phyloP scores from a whole-genome alignment of 176 grass and related monocot species.

The Carex cristatella region DNA sequence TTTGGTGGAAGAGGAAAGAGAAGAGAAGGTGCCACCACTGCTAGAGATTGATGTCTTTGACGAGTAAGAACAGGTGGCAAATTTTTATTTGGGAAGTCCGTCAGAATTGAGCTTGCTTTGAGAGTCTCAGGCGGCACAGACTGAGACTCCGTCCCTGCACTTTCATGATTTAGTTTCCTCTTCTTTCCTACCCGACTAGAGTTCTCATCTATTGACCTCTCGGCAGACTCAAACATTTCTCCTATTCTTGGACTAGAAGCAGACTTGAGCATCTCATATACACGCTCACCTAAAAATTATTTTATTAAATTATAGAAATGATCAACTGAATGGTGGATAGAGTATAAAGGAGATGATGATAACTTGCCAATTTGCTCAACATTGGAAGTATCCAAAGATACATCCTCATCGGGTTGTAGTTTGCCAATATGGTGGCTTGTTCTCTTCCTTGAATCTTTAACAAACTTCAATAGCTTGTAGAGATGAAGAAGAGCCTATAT shows the following conservation, averaged over 20 bases:
- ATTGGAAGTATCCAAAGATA: constrained; percentile 7
- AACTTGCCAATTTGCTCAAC: constrained; percentile 34
- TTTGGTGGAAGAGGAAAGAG: constrained; percentile 12
- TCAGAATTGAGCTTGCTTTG: neutral
- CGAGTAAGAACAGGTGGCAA: constrained; percentile 30
- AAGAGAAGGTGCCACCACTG: constrained; percentile 16
- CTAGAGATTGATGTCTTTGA: constrained; percentile 18
- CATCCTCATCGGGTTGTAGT: constrained; percentile 18
- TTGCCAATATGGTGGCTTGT: neutral
- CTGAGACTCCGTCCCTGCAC: neutral
- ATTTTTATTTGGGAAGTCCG: constrained; percentile 19
- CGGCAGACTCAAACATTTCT: constrained; percentile 29
- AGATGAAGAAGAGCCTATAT: constrained; percentile 32
- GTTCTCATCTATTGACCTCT: constrained; percentile 3
- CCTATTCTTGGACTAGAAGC: constrained; percentile 18
- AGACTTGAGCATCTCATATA: constrained; percentile 31
- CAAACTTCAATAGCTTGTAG: constrained; percentile 26
- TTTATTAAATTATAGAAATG: neutral
- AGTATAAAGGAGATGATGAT: neutral
- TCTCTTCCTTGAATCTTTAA: constrained; percentile 18
- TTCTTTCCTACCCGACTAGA: constrained; percentile 10
- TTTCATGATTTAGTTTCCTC: neutral
- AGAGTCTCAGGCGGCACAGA: neutral
- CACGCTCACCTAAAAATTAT: constrained; percentile 21
- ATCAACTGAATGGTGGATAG: neutral